Evolutionary conservation across 1,284 basidiomycete genomes (phyloP).

Genomic region (Garcileccinum viscosum): DNA sequence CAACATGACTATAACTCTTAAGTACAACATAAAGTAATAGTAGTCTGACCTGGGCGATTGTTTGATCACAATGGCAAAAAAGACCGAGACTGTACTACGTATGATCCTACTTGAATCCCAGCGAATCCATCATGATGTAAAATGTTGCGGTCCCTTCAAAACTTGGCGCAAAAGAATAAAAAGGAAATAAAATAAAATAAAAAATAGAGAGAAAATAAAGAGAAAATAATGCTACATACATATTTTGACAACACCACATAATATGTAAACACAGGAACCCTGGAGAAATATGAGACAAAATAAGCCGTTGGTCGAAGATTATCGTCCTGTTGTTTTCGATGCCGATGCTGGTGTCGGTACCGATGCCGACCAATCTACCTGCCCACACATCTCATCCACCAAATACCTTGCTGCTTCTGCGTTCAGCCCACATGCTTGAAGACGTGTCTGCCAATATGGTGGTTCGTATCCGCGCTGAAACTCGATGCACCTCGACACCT

Average conservation of each 20-base stretch:
- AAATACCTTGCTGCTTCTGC: slow-evolving; percentile 20
- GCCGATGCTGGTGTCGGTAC: no score
- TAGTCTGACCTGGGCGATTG: no score
- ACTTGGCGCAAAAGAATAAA: not conserved
- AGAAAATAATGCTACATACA: slow-evolving; percentile 13
- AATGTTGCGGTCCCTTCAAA: not conserved
- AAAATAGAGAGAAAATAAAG: not conserved
- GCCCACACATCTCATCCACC: slow-evolving; percentile 37
- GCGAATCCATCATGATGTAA: no score
- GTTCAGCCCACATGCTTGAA: slow-evolving; percentile 31
- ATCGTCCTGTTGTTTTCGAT: slow-evolving; percentile 12
- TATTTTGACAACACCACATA: not conserved
- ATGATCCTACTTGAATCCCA: no score
- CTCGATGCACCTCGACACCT: slow-evolving; percentile 31
- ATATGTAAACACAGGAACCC: not conserved
- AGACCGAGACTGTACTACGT: not conserved
- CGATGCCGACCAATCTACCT: slow-evolving; percentile 32
- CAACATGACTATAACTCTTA: no score
- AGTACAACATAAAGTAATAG: no score
- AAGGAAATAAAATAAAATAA: not conserved
- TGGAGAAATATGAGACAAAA: not conserved
- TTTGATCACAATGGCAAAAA: no score
- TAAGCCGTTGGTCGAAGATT: not conserved
- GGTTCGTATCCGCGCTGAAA: slow-evolving; percentile 37
- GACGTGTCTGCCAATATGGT: slow-evolving; percentile 34